These are phyloP conservation scores for Shiraia sp. DNA, from an alignment of 2,329 filamentous ascomycete genomes.

Conservation along the genomic window DNA sequence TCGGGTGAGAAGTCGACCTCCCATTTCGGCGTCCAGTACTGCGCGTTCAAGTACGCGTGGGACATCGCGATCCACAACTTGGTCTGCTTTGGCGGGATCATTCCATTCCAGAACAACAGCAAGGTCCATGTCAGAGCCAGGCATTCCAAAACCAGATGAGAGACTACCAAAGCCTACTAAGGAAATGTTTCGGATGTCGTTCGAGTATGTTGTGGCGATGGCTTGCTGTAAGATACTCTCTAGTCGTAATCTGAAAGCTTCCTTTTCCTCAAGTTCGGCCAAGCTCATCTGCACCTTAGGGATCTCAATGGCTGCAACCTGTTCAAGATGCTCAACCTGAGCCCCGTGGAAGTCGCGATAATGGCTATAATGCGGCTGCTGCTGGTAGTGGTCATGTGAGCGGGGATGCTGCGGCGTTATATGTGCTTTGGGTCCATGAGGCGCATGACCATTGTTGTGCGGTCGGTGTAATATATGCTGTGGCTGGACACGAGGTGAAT, in stretches of 20 bases:
- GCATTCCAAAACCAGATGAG: slow-evolving; percentile 81
- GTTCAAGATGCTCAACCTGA: slow-evolving; percentile 50
- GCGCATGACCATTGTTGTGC: slow-evolving; percentile 10
- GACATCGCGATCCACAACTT: slow-evolving; percentile 58
- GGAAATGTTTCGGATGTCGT: slow-evolving; percentile 60
- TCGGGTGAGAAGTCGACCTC: slow-evolving; percentile 74
- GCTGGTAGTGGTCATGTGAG: slow-evolving; percentile 15
- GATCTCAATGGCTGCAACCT: slow-evolving; percentile 53
- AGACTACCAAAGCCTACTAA: slow-evolving; percentile 82
- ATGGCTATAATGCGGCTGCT: slow-evolving; percentile 18
- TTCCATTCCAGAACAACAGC: slow-evolving; percentile 68
- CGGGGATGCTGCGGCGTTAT: slow-evolving; percentile 12
- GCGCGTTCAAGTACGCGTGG: slow-evolving; percentile 76
- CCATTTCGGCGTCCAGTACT: slow-evolving; percentile 71
- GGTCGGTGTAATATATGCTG: slow-evolving; percentile 29
- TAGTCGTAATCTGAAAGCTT: slow-evolving; percentile 67
- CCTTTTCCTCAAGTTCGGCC: slow-evolving; percentile 70
- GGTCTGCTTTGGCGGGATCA: slow-evolving; percentile 18
- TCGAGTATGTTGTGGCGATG: slow-evolving; percentile 55
- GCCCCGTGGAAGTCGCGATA: slow-evolving; percentile 29
- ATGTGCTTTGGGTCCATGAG: slow-evolving; percentile 5
- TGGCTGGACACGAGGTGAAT: slow-evolving; percentile 5
- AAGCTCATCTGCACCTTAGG: slow-evolving; percentile 64
- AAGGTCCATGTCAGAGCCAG: slow-evolving; percentile 89
- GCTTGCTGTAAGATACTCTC: slow-evolving; percentile 66